These are phyloP conservation scores for Trichocladium uniseriatum DNA, from an alignment of 495 filamentous ascomycete genomes.

Conservation along the genomic window DNA sequence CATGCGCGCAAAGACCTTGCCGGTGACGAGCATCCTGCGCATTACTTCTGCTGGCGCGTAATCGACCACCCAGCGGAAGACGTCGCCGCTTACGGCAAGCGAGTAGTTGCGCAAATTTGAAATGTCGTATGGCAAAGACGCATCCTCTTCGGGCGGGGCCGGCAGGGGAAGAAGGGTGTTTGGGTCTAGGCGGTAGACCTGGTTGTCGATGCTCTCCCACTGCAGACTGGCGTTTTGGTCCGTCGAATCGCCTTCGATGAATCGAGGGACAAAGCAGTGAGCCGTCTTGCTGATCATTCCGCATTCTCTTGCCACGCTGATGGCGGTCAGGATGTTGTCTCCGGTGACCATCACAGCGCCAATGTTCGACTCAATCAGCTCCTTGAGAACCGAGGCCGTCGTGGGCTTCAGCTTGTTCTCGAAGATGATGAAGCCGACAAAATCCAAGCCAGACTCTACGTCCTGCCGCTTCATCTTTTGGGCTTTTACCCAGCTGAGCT, in stretches of 20 bases:
- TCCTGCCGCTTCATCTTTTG: conserved; percentile 85
- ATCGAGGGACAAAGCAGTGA: conserved; percentile 87
- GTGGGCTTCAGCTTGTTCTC: conserved; percentile 94
- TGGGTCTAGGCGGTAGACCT: conserved; percentile 62
- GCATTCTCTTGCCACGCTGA: conserved; percentile 93
- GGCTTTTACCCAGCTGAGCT: conserved; percentile 83
- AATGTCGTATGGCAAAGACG: conserved; percentile 77
- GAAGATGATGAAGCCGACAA: conserved; percentile 95
- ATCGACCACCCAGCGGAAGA: conserved; percentile 94
- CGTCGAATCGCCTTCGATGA: conserved; percentile 62
- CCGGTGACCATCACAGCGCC: conserved; percentile 95
- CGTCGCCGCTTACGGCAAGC: conserved; percentile 81
- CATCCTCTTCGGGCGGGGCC: conserved; percentile 57
- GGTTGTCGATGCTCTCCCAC: conserved; percentile 92
- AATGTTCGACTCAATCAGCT: conserved; percentile 78
- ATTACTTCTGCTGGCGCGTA: conserved; percentile 71
- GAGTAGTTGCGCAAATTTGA: conserved; percentile 72
- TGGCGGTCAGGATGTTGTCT: conserved; percentile 95
- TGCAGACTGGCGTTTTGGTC: conserved; percentile 59
- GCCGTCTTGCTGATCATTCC: conserved; percentile 68
- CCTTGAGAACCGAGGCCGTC: conserved; percentile 66
- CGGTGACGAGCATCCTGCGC: conserved; percentile 75
- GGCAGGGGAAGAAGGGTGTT: conserved; percentile 69
- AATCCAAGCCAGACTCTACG: conserved; percentile 72
- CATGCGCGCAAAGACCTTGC: conserved; percentile 96